phyloP scores from a whole-genome alignment of 257 asterid genomes.

The Verbascum thapsus region DNA sequence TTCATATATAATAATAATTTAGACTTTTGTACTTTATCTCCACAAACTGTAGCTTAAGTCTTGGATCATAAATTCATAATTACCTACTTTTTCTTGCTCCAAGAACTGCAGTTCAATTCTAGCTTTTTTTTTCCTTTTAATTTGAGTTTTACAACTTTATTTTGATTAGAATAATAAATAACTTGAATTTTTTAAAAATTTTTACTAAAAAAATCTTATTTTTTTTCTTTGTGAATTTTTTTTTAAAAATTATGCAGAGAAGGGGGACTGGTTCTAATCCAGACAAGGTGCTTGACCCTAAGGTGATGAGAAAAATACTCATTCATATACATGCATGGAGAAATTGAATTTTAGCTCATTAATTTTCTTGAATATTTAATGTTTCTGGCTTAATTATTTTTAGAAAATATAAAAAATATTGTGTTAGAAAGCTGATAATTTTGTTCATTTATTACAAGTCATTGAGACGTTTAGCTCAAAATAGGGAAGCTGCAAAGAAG shows the following conservation, averaged over 20 bases:
- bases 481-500: conserved; percentile 96
- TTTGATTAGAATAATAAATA: too few species aligned
- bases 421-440: conserved; percentile 3
- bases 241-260: conserved; percentile 57
- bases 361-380: conserved; percentile 9
- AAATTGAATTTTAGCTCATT: not conserved
- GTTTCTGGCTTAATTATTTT: not conserved
- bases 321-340: conserved; percentile 37
- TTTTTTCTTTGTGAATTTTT: conserved; percentile 23
- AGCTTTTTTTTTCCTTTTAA: too few species aligned
- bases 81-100: conserved; percentile 57
- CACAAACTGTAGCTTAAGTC: conserved; percentile 42
- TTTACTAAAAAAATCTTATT: conserved; percentile 23
- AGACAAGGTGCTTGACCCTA: conserved; percentile 72
- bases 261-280: conserved; percentile 72
- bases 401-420: too few species aligned
- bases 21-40: conserved; percentile 23
- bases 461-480: conserved; percentile 93
- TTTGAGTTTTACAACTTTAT: too few species aligned
- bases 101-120: conserved; percentile 62
- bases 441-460: conserved; percentile 48
- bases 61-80: conserved; percentile 43
- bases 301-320: conserved; percentile 53
- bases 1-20: not conserved
- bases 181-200: too few species aligned